These are phyloP conservation scores for Rhododendron ferrugineum DNA, from an alignment of 148 eudicot genomes.

Conservation along the genomic window DNA sequence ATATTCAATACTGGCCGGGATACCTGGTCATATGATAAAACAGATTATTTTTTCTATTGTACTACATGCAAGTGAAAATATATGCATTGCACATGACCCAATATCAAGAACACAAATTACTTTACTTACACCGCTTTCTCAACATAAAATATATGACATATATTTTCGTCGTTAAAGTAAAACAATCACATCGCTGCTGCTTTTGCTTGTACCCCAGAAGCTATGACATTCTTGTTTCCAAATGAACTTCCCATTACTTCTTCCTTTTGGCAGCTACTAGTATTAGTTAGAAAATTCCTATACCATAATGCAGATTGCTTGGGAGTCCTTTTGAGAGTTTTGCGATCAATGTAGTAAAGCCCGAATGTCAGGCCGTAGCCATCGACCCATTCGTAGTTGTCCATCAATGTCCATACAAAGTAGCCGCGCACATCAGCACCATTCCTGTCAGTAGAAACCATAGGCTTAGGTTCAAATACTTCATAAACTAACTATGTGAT, in stretches of 20 bases:
- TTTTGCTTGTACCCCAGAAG: not conserved
- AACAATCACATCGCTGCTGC: not conserved
- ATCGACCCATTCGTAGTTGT: slow-evolving; percentile 18
- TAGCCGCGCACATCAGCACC: slow-evolving; percentile 42
- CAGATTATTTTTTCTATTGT: not conserved
- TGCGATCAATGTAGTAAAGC: slow-evolving; percentile 19
- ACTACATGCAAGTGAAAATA: not conserved
- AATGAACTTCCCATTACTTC: not conserved
- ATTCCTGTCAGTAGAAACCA: slow-evolving; percentile 17
- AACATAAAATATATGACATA: too few relatives aligned
- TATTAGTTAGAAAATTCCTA: slow-evolving; percentile 10
- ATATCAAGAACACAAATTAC: not conserved
- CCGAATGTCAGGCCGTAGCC: slow-evolving; percentile 14
- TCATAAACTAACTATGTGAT: not conserved
- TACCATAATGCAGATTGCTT: slow-evolving; percentile 23
- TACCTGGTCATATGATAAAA: not conserved
- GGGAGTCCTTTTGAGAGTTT: slow-evolving; percentile 17
- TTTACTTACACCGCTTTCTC: not conserved
- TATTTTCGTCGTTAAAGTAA: too few relatives aligned
- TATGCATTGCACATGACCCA: not conserved
- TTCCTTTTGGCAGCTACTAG: not conserved
- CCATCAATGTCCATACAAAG: slow-evolving; percentile 24
- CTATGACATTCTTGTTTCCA: not conserved
- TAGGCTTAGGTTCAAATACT: not conserved
- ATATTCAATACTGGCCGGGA: not conserved